These are phyloP conservation scores for Ichthyophthirius multifiliis DNA, from an alignment of 169 alveolate species.

Conservation along the genomic window DNA sequence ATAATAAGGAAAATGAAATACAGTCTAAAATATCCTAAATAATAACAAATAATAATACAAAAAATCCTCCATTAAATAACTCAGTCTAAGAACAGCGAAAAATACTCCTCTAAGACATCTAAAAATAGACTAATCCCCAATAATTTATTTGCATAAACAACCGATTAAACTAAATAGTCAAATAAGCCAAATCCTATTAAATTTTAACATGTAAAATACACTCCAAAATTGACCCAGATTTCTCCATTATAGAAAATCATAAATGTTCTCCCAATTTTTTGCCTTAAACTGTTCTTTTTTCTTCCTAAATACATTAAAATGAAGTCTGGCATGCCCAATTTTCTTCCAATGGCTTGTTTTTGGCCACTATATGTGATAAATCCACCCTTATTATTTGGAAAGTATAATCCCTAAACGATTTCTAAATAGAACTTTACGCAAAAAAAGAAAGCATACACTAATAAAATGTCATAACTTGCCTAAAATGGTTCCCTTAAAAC, in stretches of 20 bases:
- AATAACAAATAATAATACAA: not conserved
- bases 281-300: not conserved
- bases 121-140: not conserved
- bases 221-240: not conserved
- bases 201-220: not conserved
- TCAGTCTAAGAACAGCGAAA: not conserved
- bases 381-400: not conserved
- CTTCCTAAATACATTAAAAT: not conserved
- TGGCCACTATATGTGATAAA: not conserved
- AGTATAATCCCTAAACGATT: too few relatives aligned
- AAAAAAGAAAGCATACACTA: too few relatives aligned
- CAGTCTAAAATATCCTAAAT: not conserved
- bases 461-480: too few relatives aligned
- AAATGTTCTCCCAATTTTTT: not conserved
- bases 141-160: not conserved
- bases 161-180: not conserved
- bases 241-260: not conserved
- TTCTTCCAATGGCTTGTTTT: not conserved
- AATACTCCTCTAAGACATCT: not conserved
- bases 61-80: not conserved
- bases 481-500: too few relatives aligned
- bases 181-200: not conserved
- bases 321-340: conserved; percentile 6
- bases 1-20: not conserved
- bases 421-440: too few relatives aligned